Conservation (phyloP, 306 rosid species). For the Cucurbita pepo region DNA sequence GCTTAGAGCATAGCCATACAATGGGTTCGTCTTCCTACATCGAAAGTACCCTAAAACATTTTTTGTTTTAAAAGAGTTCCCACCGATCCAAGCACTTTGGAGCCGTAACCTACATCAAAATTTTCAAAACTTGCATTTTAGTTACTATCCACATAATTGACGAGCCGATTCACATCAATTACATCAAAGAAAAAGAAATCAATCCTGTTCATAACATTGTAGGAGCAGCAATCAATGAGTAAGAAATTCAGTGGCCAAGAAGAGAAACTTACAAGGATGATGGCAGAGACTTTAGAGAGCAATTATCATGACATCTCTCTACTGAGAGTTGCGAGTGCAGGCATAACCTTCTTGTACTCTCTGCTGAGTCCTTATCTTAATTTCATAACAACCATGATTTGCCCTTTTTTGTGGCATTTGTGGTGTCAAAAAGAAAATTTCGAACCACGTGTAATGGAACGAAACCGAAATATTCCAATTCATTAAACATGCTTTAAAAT, state of each 20-base stretch:
- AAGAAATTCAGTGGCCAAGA: background rate
- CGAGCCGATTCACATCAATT: background rate
- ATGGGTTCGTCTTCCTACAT: background rate
- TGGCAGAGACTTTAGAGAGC: background rate
- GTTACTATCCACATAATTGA: no score
- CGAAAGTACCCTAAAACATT: background rate
- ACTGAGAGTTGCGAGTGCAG: background rate
- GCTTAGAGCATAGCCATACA: background rate
- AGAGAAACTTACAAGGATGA: constrained; percentile 1
- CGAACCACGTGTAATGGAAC: background rate
- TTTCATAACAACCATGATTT: background rate
- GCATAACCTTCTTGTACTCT: background rate
- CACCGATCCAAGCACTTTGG: background rate
- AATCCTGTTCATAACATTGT: background rate
- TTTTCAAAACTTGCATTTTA: background rate
- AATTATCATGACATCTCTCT: background rate
- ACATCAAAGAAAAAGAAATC: background rate
- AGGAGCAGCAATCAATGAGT: background rate
- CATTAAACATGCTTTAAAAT: constrained; percentile 2
- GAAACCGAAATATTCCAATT: background rate
- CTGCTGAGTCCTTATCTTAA: background rate
- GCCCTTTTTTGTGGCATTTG: background rate
- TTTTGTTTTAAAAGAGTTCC: background rate
- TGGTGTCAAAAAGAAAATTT: background rate
- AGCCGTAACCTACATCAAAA: background rate